A percentile compares a stretch with the other conserved stretches of the same genome.
Conservation (phyloP, 2,329 filamentous ascomycete species). For the Didymella glomerata region DNA sequence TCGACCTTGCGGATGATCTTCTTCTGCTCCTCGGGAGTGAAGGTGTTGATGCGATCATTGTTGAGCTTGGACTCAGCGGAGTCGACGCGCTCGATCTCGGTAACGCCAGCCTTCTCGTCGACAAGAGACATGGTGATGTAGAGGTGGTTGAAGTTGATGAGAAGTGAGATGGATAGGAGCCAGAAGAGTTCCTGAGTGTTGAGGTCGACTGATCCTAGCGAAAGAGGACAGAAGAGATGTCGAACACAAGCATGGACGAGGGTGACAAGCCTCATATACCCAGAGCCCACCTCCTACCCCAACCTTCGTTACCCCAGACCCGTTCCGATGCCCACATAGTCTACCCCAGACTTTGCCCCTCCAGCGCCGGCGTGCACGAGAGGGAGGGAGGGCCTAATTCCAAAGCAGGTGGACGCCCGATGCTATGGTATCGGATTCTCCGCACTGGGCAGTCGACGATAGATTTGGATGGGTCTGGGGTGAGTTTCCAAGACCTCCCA, state of each 20-base stretch:
- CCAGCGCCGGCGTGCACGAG: slow-evolving; percentile 5
- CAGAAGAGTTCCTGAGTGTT: background rate
- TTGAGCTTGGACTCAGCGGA: slow-evolving; percentile 23
- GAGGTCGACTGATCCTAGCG: slow-evolving; percentile 19
- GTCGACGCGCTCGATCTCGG: slow-evolving; percentile 30
- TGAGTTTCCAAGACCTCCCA: slow-evolving; percentile 12
- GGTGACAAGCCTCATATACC: slow-evolving; percentile 21
- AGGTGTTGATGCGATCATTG: slow-evolving; percentile 30
- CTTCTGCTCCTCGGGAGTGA: slow-evolving; percentile 36
- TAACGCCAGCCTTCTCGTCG: slow-evolving; percentile 32
- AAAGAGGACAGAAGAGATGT: slow-evolving; percentile 23
- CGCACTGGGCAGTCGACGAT: slow-evolving; percentile 11
- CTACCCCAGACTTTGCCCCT: slow-evolving; percentile 19
- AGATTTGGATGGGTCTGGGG: slow-evolving; percentile 10
- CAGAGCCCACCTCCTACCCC: slow-evolving; percentile 4
- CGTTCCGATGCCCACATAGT: slow-evolving; percentile 18
- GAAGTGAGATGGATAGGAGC: background rate
- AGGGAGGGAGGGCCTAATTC: slow-evolving; percentile 7
- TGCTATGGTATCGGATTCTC: slow-evolving; percentile 20
- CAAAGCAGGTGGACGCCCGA: slow-evolving; percentile 9
- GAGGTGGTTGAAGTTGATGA: background rate
- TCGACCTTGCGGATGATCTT: slow-evolving; percentile 45
- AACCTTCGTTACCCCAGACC: slow-evolving; percentile 15
- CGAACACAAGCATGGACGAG: slow-evolving; percentile 15
- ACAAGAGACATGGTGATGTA: slow-evolving; percentile 22